These are phyloP conservation scores for Ustilago bromivora DNA, from an alignment of 1,284 basidiomycete species.

Conservation along the genomic window DNA sequence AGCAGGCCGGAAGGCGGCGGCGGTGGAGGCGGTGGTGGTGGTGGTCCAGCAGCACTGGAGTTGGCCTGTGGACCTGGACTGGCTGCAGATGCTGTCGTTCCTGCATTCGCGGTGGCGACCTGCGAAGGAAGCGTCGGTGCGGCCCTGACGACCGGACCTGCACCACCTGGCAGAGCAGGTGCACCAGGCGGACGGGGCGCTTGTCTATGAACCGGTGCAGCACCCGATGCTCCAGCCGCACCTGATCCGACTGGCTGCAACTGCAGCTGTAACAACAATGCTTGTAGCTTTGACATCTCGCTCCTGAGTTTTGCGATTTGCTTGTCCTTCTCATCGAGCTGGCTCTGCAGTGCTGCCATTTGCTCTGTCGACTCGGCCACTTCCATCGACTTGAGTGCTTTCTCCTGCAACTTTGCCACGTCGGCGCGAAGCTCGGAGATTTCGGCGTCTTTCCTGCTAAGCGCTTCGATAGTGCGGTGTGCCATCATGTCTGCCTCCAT, in stretches of 20 bases:
- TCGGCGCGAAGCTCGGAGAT: slow-evolving; percentile 71
- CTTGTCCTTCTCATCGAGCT: slow-evolving; percentile 35
- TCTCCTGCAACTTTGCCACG: slow-evolving; percentile 58
- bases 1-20: slow-evolving; percentile 22
- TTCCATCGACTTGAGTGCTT: slow-evolving; percentile 44
- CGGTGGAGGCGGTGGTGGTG: slow-evolving; percentile 16
- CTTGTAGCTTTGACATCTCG: slow-evolving; percentile 54
- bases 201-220: slow-evolving; percentile 39
- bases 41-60: slow-evolving; percentile 6
- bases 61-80: neutral
- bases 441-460: slow-evolving; percentile 79
- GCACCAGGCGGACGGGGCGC: slow-evolving; percentile 46
- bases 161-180: slow-evolving; percentile 8
- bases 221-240: slow-evolving; percentile 15
- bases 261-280: slow-evolving; percentile 49
- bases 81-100: neutral
- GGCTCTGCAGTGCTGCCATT: slow-evolving; percentile 15
- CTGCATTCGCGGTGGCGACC: neutral
- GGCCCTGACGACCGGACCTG: neutral
- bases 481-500: slow-evolving; percentile 79
- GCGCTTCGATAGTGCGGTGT: slow-evolving; percentile 77
- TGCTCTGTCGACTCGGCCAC: slow-evolving; percentile 26
- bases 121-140: slow-evolving; percentile 11
- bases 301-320: slow-evolving; percentile 37
- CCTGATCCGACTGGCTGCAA: slow-evolving; percentile 39